Percentiles rank a stretch among this genome's conserved stretches.
Conservation (phyloP, 1,284 basidiomycete genomes). For the Lignosus rhinocerotis region DNA sequence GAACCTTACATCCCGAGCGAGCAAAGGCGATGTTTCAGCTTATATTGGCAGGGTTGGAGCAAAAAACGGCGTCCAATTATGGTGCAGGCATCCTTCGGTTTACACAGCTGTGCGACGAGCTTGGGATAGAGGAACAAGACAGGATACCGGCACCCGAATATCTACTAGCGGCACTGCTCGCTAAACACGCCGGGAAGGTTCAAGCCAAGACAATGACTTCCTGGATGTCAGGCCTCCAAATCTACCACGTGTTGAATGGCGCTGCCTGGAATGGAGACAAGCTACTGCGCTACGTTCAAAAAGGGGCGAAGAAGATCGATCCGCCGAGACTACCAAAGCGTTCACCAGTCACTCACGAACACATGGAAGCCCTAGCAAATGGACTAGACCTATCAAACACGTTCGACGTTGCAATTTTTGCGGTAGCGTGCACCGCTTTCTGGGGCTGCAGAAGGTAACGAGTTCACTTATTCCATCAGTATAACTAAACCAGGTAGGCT, state of each 20-base stretch:
- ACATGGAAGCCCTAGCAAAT: slow-evolving; percentile 27
- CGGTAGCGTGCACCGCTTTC: background rate
- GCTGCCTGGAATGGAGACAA: background rate
- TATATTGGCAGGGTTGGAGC: background rate
- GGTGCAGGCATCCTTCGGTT: background rate
- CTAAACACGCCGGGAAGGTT: background rate
- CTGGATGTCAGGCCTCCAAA: background rate
- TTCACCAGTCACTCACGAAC: slow-evolving; percentile 35
- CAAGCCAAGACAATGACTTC: background rate
- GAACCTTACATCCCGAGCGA: background rate
- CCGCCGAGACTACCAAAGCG: slow-evolving; percentile 19
- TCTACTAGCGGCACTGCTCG: slow-evolving; percentile 32
- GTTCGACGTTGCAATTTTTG: slow-evolving; percentile 25
- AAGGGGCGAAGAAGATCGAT: background rate
- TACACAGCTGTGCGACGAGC: background rate
- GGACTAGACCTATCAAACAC: slow-evolving; percentile 29
- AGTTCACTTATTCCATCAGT: background rate
- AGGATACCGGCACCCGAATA: background rate
- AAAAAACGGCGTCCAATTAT: background rate
- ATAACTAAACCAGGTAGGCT: background rate
- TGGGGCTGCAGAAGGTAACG: background rate
- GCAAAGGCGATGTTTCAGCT: background rate
- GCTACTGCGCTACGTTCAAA: background rate
- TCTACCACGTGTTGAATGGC: background rate
- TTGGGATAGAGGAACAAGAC: background rate